Evolutionary conservation across 2,329 filamentous ascomycete genomes (phyloP).

Genomic region (Dactylella cylindrospora): DNA sequence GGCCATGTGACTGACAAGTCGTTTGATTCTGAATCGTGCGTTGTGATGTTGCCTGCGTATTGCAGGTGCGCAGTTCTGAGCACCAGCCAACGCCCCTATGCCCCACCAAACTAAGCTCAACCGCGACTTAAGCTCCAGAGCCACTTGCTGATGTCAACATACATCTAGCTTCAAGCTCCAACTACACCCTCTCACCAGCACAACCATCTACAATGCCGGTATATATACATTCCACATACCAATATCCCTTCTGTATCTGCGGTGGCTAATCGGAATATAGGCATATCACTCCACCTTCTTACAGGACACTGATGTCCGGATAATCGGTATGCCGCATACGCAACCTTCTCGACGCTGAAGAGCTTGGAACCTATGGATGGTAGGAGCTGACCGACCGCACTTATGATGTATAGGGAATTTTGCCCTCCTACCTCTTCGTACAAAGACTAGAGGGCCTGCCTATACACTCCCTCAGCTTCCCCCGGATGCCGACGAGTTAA

Average conservation of each 20-base stretch:
- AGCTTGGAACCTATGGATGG: no score
- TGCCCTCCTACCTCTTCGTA: constrained; percentile 89
- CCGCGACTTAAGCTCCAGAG: constrained; percentile 25
- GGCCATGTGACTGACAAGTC: no score
- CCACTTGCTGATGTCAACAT: constrained; percentile 30
- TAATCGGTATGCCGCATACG: constrained; percentile 46
- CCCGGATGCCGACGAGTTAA: constrained; percentile 57
- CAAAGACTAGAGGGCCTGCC: constrained; percentile 90
- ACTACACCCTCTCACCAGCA: constrained; percentile 4
- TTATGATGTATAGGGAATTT: constrained; percentile 72
- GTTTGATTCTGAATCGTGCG: not conserved
- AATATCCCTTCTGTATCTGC: not conserved
- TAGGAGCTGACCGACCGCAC: constrained; percentile 1
- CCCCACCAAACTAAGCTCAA: constrained; percentile 11
- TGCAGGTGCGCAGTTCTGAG: constrained; percentile 22
- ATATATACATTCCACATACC: not conserved
- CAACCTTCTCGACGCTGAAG: not conserved
- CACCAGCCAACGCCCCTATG: constrained; percentile 16
- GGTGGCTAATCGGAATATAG: constrained; percentile 25
- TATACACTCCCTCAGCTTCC: constrained; percentile 73
- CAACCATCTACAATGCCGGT: constrained; percentile 25
- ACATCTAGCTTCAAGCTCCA: constrained; percentile 6
- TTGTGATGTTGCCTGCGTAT: constrained; percentile 2
- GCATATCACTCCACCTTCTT: constrained; percentile 50
- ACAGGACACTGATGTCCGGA: constrained; percentile 48